phyloP scores from a whole-genome alignment of 495 filamentous ascomycete species.

The Neurospora sp. region DNA sequence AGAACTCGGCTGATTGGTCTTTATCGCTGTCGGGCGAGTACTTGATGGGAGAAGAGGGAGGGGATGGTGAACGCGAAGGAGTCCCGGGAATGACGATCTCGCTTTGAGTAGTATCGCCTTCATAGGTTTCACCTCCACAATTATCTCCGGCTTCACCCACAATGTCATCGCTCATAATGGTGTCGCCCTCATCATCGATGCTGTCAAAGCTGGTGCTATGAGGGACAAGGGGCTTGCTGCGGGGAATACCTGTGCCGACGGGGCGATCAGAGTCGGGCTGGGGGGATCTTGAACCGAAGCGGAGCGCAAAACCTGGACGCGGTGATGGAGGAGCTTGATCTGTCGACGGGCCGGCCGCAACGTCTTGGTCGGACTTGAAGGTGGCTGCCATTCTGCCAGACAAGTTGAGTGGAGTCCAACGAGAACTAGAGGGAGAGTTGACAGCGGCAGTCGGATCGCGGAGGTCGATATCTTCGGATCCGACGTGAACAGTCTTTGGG shows the following conservation, averaged over 20 bases:
- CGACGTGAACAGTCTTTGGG: neutral
- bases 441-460: neutral
- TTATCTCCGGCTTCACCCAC: neutral
- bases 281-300: neutral
- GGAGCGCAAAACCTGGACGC: neutral
- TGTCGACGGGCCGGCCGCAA: neutral
- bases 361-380: neutral
- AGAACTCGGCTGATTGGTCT: neutral
- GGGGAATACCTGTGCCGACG: neutral
- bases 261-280: neutral
- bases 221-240: neutral
- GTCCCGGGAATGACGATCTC: neutral
- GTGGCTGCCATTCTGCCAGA: neutral
- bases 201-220: neutral
- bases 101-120: neutral
- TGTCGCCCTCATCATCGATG: neutral
- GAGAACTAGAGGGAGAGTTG: neutral
- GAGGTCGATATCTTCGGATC: neutral
- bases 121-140: neutral
- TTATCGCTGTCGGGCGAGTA: neutral
- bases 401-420: neutral
- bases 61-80: neutral
- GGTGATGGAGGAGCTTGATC: neutral
- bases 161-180: neutral
- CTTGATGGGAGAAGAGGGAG: neutral